These are phyloP conservation scores for Saturnispora ahearnii DNA, from an alignment of 805 yeast genomes.

Conservation along the genomic window DNA sequence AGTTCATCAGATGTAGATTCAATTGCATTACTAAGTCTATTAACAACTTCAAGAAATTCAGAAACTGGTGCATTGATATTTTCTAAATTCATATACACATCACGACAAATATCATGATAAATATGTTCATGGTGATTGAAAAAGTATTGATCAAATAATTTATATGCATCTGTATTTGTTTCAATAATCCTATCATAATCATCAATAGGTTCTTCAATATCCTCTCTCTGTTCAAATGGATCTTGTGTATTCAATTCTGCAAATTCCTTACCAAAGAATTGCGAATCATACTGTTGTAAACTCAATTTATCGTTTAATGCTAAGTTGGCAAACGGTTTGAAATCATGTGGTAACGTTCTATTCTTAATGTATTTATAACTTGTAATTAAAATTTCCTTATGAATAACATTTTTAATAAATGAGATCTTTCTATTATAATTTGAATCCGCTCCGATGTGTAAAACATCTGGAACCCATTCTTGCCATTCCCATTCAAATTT, in stretches of 20 bases:
- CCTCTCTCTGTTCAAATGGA: constrained; percentile 10
- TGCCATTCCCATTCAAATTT: constrained; percentile 97
- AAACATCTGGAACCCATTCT: constrained; percentile 68
- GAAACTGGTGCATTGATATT: constrained; percentile 22
- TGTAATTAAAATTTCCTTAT: constrained; percentile 78
- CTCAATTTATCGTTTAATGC: constrained; percentile 31
- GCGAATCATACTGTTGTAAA: constrained; percentile 30
- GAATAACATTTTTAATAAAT: constrained; percentile 69
- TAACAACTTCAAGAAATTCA: constrained; percentile 22
- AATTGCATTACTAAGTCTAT: constrained; percentile 17
- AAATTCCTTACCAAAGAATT: constrained; percentile 26
- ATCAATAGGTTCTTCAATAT: constrained; percentile 13
- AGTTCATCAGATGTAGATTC: constrained; percentile 9
- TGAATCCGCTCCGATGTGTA: constrained; percentile 34
- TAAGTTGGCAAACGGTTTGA: constrained; percentile 39
- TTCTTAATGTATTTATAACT: constrained; percentile 55
- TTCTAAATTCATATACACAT: constrained; percentile 27
- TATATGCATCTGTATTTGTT: constrained; percentile 22
- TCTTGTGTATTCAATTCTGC: constrained; percentile 14
- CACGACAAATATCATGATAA: constrained; percentile 26
- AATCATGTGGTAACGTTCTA: constrained; percentile 59
- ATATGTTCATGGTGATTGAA: constrained; percentile 29
- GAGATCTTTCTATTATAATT: constrained; percentile 63
- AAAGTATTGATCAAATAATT: constrained; percentile 26
- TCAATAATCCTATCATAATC: constrained; percentile 17